phyloP scores from a whole-genome alignment of 2,329 filamentous ascomycete species.

The Claviceps arundinis region DNA sequence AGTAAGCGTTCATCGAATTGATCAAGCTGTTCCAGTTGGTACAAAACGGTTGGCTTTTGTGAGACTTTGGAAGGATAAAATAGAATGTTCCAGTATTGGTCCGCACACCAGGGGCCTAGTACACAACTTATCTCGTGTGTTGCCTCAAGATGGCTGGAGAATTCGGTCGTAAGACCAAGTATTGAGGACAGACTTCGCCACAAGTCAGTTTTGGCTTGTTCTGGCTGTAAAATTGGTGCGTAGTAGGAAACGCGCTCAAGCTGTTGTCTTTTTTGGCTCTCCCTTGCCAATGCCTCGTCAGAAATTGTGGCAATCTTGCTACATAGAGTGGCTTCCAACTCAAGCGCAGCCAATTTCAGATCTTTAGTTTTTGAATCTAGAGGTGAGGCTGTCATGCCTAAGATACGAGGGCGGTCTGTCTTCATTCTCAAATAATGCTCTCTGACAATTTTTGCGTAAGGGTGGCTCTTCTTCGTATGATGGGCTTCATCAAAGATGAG shows the following conservation, averaged over 20 bases:
- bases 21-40: neutral
- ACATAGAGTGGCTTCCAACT: constrained; percentile 66
- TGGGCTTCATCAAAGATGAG: constrained; percentile 94
- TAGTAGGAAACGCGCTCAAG: constrained; percentile 41
- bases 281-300: constrained; percentile 21
- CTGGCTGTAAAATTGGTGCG: constrained; percentile 27
- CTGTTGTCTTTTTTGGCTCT: constrained; percentile 14
- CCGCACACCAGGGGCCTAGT: constrained; percentile 74
- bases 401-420: constrained; percentile 54
- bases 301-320: constrained; percentile 68
- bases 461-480: constrained; percentile 86
- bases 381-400: constrained; percentile 95
- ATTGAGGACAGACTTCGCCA: constrained; percentile 39
- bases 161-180: constrained; percentile 26
- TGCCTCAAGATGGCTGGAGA: constrained; percentile 46
- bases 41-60: constrained; percentile 38
- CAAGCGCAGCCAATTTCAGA: constrained; percentile 52
- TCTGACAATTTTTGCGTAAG: constrained; percentile 81
- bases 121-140: constrained; percentile 47
- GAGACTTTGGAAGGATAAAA: constrained; percentile 51
- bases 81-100: constrained; percentile 60
- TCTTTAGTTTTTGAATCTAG: constrained; percentile 65
- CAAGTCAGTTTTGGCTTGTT: constrained; percentile 48
- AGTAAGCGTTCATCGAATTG: neutral
- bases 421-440: constrained; percentile 57